These are phyloP conservation scores for Penicillium sp. DNA, from an alignment of 2,329 filamentous ascomycete species.

Conservation along the genomic window DNA sequence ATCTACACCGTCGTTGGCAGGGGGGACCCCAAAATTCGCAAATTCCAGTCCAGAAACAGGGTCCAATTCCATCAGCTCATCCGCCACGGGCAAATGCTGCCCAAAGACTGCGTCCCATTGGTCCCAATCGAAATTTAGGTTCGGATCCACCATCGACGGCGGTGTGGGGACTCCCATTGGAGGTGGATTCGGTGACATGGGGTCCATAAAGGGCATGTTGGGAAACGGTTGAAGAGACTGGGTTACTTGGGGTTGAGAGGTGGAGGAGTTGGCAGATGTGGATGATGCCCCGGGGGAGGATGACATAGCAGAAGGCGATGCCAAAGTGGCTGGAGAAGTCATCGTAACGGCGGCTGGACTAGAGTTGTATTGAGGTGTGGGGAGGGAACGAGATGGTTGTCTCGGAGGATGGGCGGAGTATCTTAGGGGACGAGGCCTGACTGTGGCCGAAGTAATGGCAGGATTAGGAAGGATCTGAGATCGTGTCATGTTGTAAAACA, in stretches of 20 bases:
- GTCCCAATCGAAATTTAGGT: conserved; percentile 51
- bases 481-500: conserved; percentile 39
- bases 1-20: neutral
- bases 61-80: conserved; percentile 47
- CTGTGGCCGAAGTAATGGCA: conserved; percentile 8
- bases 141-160: conserved; percentile 41
- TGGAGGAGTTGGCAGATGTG: conserved; percentile 5
- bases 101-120: conserved; percentile 52
- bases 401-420: conserved; percentile 21
- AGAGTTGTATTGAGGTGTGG: conserved; percentile 15
- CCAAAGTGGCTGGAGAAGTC: conserved; percentile 1
- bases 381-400: conserved; percentile 6
- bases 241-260: conserved; percentile 1
- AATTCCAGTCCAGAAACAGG: conserved; percentile 38
- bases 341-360: conserved; percentile 9
- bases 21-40: conserved; percentile 24
- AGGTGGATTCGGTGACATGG: conserved; percentile 17
- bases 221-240: conserved; percentile 3
- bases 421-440: conserved; percentile 27
- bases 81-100: conserved; percentile 46
- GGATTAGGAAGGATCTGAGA: conserved; percentile 29
- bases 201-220: conserved; percentile 23
- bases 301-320: conserved; percentile 7
- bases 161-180: conserved; percentile 31
- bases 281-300: conserved; percentile 16